Evolutionary conservation across 306 rosid genomes (phyloP), one percentile per base, ranked within the genome.

Genomic region (Hippophae gyantsensis): DNA sequence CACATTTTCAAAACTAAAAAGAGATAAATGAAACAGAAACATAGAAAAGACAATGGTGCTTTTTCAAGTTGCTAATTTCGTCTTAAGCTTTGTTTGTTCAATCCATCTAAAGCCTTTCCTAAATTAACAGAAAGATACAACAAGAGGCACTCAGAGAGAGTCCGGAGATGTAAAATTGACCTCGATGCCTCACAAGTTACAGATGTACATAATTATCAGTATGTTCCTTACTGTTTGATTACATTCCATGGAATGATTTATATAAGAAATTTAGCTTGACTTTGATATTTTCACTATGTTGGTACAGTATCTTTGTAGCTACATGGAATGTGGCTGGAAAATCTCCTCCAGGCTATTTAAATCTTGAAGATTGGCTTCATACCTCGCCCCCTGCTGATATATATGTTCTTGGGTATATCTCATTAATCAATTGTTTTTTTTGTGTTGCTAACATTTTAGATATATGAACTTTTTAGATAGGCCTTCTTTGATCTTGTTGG

Each of bases 251-350:
- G 48, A 52, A 54, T 63, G 59, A 42, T 53, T 40, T 38, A 13
- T 42, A 54, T 32, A 9, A 14, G 43, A 58, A 8, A 49, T 12
- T 46, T 71, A 66, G 69, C 26, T 60, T 43, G 11, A 25, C 43
- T 57, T 60, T 43, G n/a, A 65, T 61, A 57, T 6, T 47, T 57
- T 6, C 41, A 72, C 62, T 48, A 55, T 56, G 56, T 68, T 58
- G 63, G 68, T 51, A 43, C 69, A 93, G 99, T 70, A 72, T 93
- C 69, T 86, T 89, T 49, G 87, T 75, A 46, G 96, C 97, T 12
- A 93, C 99, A 46, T 93, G 99, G 99, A 93, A 93, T 78, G 99
- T 93, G 26, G 99, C 90, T 40, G 99, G 99, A 63, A 89, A 89
- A 71, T 73, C 97, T 53, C 99, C 99, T 68, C 94, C 99, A 3